Conservation (phyloP, 2,329 filamentous ascomycete species). For the Xylaria sp. region DNA sequence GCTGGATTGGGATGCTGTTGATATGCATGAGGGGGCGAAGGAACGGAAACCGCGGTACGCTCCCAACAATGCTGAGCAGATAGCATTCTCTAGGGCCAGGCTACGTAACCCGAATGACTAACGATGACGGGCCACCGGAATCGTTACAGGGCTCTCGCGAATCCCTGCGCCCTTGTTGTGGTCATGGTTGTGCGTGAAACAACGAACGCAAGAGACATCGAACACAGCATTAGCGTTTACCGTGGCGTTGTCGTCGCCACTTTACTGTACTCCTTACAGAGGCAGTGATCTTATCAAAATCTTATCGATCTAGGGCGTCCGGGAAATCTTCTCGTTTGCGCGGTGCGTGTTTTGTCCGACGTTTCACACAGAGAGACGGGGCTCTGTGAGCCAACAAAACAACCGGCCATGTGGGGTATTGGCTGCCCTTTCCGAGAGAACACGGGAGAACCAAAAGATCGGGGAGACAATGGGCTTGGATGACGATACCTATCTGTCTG, state of each 20-base stretch:
- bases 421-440: neutral
- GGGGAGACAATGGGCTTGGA: neutral
- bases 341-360: neutral
- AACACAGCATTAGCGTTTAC: neutral
- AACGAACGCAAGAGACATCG: neutral
- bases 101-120: constrained; percentile 7
- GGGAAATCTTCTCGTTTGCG: neutral
- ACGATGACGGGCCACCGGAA: neutral
- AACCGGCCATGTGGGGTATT: constrained; percentile 9
- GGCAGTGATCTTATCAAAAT: no score
- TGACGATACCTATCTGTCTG: neutral
- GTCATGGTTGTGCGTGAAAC: neutral
- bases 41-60: constrained; percentile 21
- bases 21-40: constrained; percentile 4
- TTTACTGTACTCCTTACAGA: neutral
- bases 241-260: neutral
- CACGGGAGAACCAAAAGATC: neutral
- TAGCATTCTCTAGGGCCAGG: neutral
- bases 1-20: constrained; percentile 18
- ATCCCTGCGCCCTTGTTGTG: neutral
- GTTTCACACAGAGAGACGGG: constrained; percentile 6
- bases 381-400: neutral
- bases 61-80: constrained; percentile 5
- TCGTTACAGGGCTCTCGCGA: neutral
- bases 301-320: no score